A percentile compares a stretch with the other conserved stretches of the same genome.
Evolutionary conservation across 805 yeast species (phyloP).

Genomic region (Candida insectalens): DNA sequence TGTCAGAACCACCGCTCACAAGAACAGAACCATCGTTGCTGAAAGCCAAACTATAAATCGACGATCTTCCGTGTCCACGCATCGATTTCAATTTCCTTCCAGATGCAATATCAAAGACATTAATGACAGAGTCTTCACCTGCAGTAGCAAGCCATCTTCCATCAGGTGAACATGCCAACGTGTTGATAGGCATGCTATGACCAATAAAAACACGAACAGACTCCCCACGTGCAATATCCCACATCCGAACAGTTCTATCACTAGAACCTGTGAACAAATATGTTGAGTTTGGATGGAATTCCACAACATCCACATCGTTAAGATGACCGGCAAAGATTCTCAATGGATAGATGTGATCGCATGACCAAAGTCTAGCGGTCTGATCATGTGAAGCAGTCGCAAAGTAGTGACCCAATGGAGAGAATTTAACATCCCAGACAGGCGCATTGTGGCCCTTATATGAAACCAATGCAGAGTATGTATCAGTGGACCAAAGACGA

Average conservation of each 20-base stretch:
- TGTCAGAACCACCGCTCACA: slow-evolving; percentile 89
- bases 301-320: slow-evolving; percentile 90
- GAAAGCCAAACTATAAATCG: slow-evolving; percentile 77
- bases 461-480: slow-evolving; percentile 81
- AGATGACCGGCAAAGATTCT: slow-evolving; percentile 96
- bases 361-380: slow-evolving; percentile 95
- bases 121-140: slow-evolving; percentile 83
- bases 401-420: slow-evolving; percentile 94
- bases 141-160: slow-evolving; percentile 96
- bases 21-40: slow-evolving; percentile 82
- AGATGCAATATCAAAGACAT: slow-evolving; percentile 89
- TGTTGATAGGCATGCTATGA: slow-evolving; percentile 80
- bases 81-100: slow-evolving; percentile 82
- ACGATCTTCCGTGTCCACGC: slow-evolving; percentile 89
- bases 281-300: slow-evolving; percentile 93
- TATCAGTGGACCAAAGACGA: slow-evolving; percentile 88
- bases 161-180: slow-evolving; percentile 88
- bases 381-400: slow-evolving; percentile 98
- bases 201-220: slow-evolving; percentile 90
- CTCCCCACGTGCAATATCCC: slow-evolving; percentile 89
- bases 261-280: slow-evolving; percentile 92
- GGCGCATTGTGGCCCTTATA: slow-evolving; percentile 96
- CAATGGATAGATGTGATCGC: slow-evolving; percentile 94
- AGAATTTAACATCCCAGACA: slow-evolving; percentile 92
- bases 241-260: slow-evolving; percentile 94